These are phyloP conservation scores for Graphiopsis chlorocephala DNA, from an alignment of 2,329 filamentous ascomycete species.

Conservation along the genomic window DNA sequence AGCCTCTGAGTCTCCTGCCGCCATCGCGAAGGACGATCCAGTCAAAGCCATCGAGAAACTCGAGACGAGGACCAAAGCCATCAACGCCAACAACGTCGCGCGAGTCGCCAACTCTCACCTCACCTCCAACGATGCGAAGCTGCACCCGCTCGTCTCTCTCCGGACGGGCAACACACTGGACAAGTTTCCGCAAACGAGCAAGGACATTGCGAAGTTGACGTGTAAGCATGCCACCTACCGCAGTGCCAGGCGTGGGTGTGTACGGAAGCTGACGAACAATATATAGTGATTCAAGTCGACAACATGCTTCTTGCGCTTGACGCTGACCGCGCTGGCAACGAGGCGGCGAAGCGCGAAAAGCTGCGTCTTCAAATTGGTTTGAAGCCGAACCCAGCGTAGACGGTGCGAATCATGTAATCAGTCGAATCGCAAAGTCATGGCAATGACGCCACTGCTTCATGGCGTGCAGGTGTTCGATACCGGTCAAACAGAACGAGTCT, in stretches of 20 bases:
- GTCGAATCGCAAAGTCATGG: not conserved
- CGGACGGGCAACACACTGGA: slow-evolving; percentile 33
- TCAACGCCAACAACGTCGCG: slow-evolving; percentile 34
- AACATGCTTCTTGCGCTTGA: slow-evolving; percentile 31
- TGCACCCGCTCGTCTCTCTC: slow-evolving; percentile 29
- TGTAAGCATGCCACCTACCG: slow-evolving; percentile 22
- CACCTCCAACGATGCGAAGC: slow-evolving; percentile 29
- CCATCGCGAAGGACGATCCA: slow-evolving; percentile 24
- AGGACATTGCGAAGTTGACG: slow-evolving; percentile 30
- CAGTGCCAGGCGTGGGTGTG: not conserved
- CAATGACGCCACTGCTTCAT: not conserved
- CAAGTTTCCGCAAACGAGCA: slow-evolving; percentile 32
- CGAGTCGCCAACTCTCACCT: slow-evolving; percentile 34
- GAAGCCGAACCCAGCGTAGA: slow-evolving; percentile 32
- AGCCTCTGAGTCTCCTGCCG: slow-evolving; percentile 16
- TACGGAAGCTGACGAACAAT: not conserved
- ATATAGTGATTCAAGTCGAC: slow-evolving; percentile 29
- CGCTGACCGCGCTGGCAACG: slow-evolving; percentile 30
- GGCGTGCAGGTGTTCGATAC: not conserved
- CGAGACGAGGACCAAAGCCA: slow-evolving; percentile 27
- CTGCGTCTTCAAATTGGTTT: slow-evolving; percentile 33
- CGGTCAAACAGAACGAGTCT: slow-evolving; percentile 5
- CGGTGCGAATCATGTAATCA: not conserved
- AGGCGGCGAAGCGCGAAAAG: slow-evolving; percentile 30
- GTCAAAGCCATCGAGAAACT: slow-evolving; percentile 31